A percentile compares a stretch with the other conserved stretches of the same genome.
These are phyloP conservation scores for Trypanosoma conorhini DNA, from an alignment of 208 protist species.

Conservation along the genomic window DNA sequence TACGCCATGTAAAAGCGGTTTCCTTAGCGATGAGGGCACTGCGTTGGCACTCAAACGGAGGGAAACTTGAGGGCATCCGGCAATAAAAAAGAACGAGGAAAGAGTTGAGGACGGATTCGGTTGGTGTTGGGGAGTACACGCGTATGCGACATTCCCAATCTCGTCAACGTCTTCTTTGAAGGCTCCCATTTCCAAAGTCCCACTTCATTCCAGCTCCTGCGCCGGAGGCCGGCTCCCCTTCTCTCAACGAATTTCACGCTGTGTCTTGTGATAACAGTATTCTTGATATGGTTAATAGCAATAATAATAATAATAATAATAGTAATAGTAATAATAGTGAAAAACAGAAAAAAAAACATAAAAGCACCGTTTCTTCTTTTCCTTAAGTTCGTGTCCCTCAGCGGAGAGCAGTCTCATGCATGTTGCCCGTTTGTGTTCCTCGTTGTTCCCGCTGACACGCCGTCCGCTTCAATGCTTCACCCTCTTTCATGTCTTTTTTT, in stretches of 20 bases:
- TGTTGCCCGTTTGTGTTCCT: neutral
- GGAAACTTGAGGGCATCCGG: neutral
- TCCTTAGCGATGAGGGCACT: neutral
- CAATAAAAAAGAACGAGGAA: neutral
- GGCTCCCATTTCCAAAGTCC: neutral
- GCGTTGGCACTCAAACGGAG: neutral
- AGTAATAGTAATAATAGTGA: conserved; percentile 8
- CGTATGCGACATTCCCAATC: neutral
- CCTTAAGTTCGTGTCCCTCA: neutral
- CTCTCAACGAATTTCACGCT: neutral
- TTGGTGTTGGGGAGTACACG: neutral
- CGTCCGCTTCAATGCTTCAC: neutral
- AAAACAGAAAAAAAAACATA: neutral
- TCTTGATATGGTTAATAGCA: conserved; percentile 2
- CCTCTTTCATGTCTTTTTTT: neutral
- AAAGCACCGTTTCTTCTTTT: neutral
- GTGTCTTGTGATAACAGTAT: neutral
- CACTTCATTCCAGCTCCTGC: neutral
- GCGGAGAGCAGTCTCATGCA: neutral
- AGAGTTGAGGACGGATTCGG: neutral
- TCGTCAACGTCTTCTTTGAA: neutral
- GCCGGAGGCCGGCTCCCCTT: neutral
- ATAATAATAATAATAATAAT: conserved; percentile 33
- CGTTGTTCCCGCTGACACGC: neutral
- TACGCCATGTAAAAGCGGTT: neutral